Base-by-base conservation (phyloP, 129 eudicot genomes). In the Escallonia herrerae region DNA sequence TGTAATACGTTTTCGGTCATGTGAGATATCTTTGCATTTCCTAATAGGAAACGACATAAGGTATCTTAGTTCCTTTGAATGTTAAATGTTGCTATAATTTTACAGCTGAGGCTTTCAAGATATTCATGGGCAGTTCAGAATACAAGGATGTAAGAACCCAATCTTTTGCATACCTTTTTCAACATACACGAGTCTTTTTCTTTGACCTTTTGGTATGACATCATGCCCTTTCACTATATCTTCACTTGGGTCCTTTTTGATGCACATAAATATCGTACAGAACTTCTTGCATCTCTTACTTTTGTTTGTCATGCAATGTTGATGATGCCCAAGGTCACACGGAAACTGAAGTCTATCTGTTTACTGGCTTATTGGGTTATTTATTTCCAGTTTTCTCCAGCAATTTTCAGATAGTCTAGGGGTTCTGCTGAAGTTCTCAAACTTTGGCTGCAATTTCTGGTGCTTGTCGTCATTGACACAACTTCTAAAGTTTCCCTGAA, bases 1-100 rank as follows among this genome's bases (percentile, higher is more conserved):
- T 49, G 94, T 87, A 52, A 78, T 87, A 62, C 80, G 97, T 39
- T 87, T 85, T 76, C 95, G 97, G 64, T 91, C 97, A 73, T 72
- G 97, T 91, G 65, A 91, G 88, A 66, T 14, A 15, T 56, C 59
- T 64, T 56, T n/a, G n/a, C n/a, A n/a, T n/a, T n/a, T n/a, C n/a
- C n/a, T n/a, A n/a, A n/a, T n/a, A n/a, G n/a, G n/a, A n/a, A n/a
- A n/a, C n/a, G n/a, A n/a, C n/a, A n/a, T n/a, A n/a, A n/a, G n/a
- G 11, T 38, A 4, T 41, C 63, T 58, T 45, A 40, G 44, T 13
- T 55, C 62, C 54, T n/a, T 54, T 70, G 63, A 69, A 55, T 37
- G 38, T 63, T 70, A 39, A 64, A 56, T 47, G 43, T 66, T 67
- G 59, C 33, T 22, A 22, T 72, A n/a, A 62, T 43, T 72, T 50